Percentiles rank a stretch among this genome's conserved stretches.
phyloP scores from a whole-genome alignment of 805 yeast species.

The Ogataea ramenticola region DNA sequence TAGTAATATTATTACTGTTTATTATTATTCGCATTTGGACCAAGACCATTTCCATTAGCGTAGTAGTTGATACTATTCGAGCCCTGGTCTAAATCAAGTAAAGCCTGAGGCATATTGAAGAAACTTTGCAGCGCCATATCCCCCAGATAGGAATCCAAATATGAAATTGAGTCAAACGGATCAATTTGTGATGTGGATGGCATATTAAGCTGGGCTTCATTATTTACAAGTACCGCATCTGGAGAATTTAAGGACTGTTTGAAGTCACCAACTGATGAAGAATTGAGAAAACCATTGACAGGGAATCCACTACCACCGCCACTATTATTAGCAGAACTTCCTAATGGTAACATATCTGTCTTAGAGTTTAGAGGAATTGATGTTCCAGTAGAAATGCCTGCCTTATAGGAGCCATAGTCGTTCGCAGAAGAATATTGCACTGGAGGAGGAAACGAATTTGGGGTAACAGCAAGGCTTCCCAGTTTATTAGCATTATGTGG shows the following conservation, averaged over 20 bases:
- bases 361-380: background rate
- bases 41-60: background rate
- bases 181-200: background rate
- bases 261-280: background rate
- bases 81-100: constrained; percentile 15
- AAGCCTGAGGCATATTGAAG: constrained; percentile 24
- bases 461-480: background rate
- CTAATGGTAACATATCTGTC: background rate
- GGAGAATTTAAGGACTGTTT: background rate
- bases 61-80: too few species aligned
- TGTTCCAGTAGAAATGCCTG: background rate
- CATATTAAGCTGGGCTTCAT: background rate
- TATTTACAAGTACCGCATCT: too few species aligned
- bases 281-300: constrained; percentile 1
- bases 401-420: background rate
- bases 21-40: background rate
- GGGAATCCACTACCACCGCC: background rate
- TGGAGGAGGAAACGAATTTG: background rate
- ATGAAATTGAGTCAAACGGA: background rate
- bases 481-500: too few species aligned
- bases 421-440: background rate
- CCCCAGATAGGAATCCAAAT: background rate
- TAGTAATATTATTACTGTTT: too few species aligned
- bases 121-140: constrained; percentile 19
- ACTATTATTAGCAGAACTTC: too few species aligned